A percentile compares a stretch with the other conserved stretches of the same genome.
Conservation (phyloP, 148 eudicot species). For the Vaccinium vitisidaea region DNA sequence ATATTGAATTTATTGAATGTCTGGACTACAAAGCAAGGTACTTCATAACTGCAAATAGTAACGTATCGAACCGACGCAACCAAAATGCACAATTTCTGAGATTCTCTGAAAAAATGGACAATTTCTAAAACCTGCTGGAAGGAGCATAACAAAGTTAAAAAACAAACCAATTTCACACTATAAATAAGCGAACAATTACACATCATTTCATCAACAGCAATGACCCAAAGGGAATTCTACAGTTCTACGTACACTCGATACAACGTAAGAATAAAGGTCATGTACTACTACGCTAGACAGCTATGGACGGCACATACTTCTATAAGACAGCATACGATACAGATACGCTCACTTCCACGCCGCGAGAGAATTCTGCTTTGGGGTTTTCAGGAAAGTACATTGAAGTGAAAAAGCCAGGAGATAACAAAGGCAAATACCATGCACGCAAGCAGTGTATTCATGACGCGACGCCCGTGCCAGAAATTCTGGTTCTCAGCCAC, state of each 20-base stretch:
- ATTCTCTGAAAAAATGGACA: background rate
- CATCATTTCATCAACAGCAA: background rate
- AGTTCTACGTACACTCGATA: background rate
- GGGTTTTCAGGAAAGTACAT: conserved; percentile 18
- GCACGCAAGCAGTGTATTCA: conserved; percentile 33
- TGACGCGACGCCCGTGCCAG: conserved; percentile 40
- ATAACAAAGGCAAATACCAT: conserved; percentile 36
- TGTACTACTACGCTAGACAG: conserved; percentile 16
- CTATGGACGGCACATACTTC: conserved; percentile 12
- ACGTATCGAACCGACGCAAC: background rate
- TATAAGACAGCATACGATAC: background rate
- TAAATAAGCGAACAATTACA: background rate
- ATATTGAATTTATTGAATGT: background rate
- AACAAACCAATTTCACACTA: background rate
- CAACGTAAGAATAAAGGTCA: background rate
- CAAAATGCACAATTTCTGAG: background rate
- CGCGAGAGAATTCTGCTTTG: background rate
- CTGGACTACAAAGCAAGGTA: background rate
- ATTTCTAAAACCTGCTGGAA: background rate
- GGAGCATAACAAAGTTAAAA: background rate
- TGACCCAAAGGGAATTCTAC: background rate
- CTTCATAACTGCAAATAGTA: background rate
- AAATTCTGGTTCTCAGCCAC: conserved; percentile 23
- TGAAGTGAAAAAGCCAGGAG: conserved; percentile 38
- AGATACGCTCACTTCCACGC: background rate